Conservation (phyloP, 352 stramenopile genomes). For the Pythium dissimile region DNA sequence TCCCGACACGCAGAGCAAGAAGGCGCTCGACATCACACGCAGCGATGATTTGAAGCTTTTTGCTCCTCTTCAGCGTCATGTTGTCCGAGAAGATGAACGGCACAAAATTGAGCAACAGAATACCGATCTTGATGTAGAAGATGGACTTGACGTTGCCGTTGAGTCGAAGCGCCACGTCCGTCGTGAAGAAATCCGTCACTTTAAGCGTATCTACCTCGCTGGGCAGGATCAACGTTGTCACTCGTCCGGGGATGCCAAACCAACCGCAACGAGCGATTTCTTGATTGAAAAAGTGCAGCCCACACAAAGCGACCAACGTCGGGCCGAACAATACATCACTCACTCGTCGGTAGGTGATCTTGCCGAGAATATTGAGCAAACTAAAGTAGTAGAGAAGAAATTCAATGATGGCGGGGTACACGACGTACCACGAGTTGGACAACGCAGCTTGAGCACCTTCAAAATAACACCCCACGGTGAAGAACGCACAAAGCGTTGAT, state of each 20-base stretch:
- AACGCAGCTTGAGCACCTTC: constrained; percentile 29
- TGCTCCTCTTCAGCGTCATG: background rate
- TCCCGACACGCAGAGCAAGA: constrained; percentile 16
- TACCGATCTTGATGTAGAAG: constrained; percentile 21
- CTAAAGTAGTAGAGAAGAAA: constrained; percentile 29
- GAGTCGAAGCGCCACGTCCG: constrained; percentile 21
- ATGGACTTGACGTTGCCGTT: constrained; percentile 24
- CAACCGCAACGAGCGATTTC: constrained; percentile 12
- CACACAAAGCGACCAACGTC: constrained; percentile 24
- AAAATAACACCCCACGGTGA: constrained; percentile 3
- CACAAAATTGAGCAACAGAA: constrained; percentile 26
- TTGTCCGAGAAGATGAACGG: constrained; percentile 12
- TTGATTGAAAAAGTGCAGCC: constrained; percentile 30
- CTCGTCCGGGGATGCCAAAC: constrained; percentile 16
- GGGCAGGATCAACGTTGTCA: constrained; percentile 1
- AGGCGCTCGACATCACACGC: constrained; percentile 18
- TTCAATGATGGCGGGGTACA: constrained; percentile 30
- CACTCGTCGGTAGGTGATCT: constrained; percentile 22
- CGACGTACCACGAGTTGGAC: constrained; percentile 29
- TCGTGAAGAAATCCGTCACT: constrained; percentile 25
- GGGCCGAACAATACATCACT: constrained; percentile 32
- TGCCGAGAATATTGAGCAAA: constrained; percentile 31
- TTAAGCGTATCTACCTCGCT: constrained; percentile 22
- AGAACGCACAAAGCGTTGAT: constrained; percentile 19
- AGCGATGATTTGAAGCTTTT: background rate